phyloP scores from a whole-genome alignment of 2,329 filamentous ascomycete species.

The Claviceps purpurea region DNA sequence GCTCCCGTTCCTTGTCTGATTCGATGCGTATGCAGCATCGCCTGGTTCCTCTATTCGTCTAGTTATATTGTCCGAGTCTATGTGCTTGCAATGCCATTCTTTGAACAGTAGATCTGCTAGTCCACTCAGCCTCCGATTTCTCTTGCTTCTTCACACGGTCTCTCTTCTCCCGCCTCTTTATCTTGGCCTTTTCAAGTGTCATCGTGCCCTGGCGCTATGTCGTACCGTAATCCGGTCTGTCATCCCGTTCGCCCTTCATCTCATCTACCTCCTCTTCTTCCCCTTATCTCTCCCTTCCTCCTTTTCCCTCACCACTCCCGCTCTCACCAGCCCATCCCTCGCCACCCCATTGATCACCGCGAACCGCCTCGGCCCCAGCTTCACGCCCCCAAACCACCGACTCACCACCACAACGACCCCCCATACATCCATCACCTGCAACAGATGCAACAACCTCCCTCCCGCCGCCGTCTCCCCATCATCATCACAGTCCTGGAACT shows the following conservation, averaged over 20 bases:
- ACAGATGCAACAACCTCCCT: slow-evolving; percentile 68
- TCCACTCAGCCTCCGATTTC: too few relatives aligned
- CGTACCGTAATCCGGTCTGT: too few relatives aligned
- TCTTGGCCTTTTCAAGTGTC: too few relatives aligned
- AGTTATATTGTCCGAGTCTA: too few relatives aligned
- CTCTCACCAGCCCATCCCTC: slow-evolving; percentile 69
- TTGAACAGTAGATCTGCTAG: too few relatives aligned
- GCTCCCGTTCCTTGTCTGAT: too few relatives aligned
- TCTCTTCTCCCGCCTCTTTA: too few relatives aligned
- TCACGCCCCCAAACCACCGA: slow-evolving; percentile 87
- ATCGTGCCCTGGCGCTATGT: too few relatives aligned
- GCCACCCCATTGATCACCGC: slow-evolving; percentile 79
- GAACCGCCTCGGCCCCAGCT: slow-evolving; percentile 80
- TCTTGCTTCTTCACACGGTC: too few relatives aligned
- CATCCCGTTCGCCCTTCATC: background rate
- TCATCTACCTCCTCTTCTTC: background rate
- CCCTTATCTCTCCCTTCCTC: background rate
- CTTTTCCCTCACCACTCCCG: slow-evolving; percentile 45
- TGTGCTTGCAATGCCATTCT: too few relatives aligned
- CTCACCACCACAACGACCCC: slow-evolving; percentile 86
- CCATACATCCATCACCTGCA: slow-evolving; percentile 94
- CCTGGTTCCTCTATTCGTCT: too few relatives aligned
- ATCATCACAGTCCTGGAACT: slow-evolving; percentile 85
- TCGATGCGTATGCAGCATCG: too few relatives aligned
- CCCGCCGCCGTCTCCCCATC: slow-evolving; percentile 93